Evolutionary conservation across 169 alveolate species (phyloP).

Genomic region (Miamiensis avidus): DNA sequence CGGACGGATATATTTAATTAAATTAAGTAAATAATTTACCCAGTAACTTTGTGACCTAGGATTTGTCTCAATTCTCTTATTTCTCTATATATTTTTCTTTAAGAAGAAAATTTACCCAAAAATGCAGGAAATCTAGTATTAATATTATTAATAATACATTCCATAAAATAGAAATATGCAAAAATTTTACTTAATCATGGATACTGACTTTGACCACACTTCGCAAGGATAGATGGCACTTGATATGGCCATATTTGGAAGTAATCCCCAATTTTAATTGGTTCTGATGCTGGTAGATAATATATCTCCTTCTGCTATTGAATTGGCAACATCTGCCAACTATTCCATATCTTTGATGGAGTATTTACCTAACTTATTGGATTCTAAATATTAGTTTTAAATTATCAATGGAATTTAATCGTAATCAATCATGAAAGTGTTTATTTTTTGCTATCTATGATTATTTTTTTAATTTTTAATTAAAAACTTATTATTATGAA

Average conservation of each 20-base stretch:
- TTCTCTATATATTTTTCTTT: slow-evolving; percentile 89
- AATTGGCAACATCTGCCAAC: slow-evolving; percentile 81
- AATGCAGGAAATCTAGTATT: slow-evolving; percentile 93
- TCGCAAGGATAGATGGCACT: slow-evolving; percentile 79
- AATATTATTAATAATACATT: slow-evolving; percentile 14
- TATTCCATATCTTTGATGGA: slow-evolving; percentile 49
- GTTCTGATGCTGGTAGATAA: slow-evolving; percentile 79
- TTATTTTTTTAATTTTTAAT: slow-evolving; percentile 29
- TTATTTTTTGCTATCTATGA: slow-evolving; percentile 59
- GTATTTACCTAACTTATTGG: slow-evolving; percentile 50
- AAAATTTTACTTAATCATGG: slow-evolving; percentile 24
- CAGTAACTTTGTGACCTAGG: slow-evolving; percentile 44
- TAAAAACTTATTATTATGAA: not conserved
- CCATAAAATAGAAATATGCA: too few species aligned
- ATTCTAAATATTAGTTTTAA: slow-evolving; percentile 91
- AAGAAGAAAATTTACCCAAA: slow-evolving; percentile 92
- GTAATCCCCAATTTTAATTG: slow-evolving; percentile 86
- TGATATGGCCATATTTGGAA: slow-evolving; percentile 83
- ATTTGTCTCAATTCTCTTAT: slow-evolving; percentile 72
- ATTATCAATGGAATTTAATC: slow-evolving; percentile 93
- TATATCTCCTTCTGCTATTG: slow-evolving; percentile 87
- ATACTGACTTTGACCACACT: slow-evolving; percentile 65
- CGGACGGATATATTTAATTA: slow-evolving; percentile 38
- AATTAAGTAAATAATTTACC: slow-evolving; percentile 15
- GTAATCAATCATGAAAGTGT: slow-evolving; percentile 93